Percentiles rank a stretch among this genome's conserved stretches.
Evolutionary conservation across 2,329 filamentous ascomycete genomes (phyloP).

Genomic region (Thermoascus crustaceus): DNA sequence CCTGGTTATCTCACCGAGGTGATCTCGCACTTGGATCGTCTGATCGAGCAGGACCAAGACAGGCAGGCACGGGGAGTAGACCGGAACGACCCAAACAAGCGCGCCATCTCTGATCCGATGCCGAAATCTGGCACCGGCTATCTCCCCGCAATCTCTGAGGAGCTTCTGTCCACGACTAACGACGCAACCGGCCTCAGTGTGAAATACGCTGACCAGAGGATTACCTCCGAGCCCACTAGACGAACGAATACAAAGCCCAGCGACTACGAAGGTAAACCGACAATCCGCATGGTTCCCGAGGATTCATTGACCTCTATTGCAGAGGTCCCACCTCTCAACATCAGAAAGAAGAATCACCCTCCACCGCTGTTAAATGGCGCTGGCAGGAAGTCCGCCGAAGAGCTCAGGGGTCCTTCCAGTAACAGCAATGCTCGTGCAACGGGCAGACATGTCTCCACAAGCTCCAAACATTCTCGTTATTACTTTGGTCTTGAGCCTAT

Average conservation of each 20-base stretch:
- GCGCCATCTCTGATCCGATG: constrained; percentile 12
- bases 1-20: constrained; percentile 50
- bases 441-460: constrained; percentile 8
- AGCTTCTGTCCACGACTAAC: constrained; percentile 21
- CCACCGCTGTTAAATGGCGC: constrained; percentile 6
- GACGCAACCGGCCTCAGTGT: constrained; percentile 8
- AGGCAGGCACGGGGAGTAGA: neutral
- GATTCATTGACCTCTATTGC: constrained; percentile 40
- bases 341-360: constrained; percentile 41
- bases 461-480: constrained; percentile 20
- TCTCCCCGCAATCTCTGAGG: constrained; percentile 47
- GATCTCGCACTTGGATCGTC: constrained; percentile 51
- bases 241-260: constrained; percentile 5
- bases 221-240: constrained; percentile 5
- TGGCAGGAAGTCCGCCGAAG: constrained; percentile 8
- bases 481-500: constrained; percentile 35
- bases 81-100: constrained; percentile 6
- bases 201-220: constrained; percentile 6
- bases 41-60: constrained; percentile 40
- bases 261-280: constrained; percentile 29
- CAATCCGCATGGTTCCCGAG: constrained; percentile 50
- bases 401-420: constrained; percentile 7
- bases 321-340: constrained; percentile 45
- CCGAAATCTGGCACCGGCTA: constrained; percentile 11
- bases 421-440: constrained; percentile 5